phyloP scores from a whole-genome alignment of 2,329 filamentous ascomycete species.

The Aspergillus caelatus region DNA sequence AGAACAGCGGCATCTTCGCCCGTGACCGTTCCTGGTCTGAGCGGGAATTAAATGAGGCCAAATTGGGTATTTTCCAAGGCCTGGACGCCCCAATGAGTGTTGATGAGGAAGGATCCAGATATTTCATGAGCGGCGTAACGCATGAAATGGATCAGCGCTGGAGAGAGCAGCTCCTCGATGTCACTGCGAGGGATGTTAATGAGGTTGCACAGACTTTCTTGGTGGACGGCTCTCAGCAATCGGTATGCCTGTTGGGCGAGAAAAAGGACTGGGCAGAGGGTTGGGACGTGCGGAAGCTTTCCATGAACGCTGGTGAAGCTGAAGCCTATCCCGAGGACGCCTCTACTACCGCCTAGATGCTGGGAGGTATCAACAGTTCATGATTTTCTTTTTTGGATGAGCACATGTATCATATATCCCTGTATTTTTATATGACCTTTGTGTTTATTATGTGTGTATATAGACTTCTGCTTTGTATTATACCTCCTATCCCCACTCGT shows the following conservation, averaged over 20 bases:
- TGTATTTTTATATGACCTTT: conserved; percentile 13
- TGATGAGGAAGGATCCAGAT: conserved; percentile 81
- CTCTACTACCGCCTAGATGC: conserved; percentile 28
- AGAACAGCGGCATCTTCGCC: conserved; percentile 79
- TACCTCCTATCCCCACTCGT: conserved; percentile 21
- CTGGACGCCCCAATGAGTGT: conserved; percentile 88
- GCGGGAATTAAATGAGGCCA: conserved; percentile 90
- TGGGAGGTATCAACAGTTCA: neutral
- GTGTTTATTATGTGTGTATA: conserved; percentile 22
- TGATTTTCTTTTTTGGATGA: neutral
- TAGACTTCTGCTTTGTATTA: conserved; percentile 25
- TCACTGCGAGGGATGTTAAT: conserved; percentile 77
- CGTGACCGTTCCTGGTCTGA: conserved; percentile 78
- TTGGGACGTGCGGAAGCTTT: conserved; percentile 78
- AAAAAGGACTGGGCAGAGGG: conserved; percentile 77
- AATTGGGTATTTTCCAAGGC: conserved; percentile 89
- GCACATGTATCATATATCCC: conserved; percentile 11
- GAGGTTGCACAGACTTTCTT: conserved; percentile 81
- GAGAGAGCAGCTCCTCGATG: conserved; percentile 83
- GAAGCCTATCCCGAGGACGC: conserved; percentile 27
- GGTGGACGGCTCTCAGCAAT: conserved; percentile 65
- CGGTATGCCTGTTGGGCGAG: conserved; percentile 77
- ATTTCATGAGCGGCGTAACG: conserved; percentile 82
- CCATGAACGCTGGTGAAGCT: conserved; percentile 56
- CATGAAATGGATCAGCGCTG: conserved; percentile 86